phyloP scores from a whole-genome alignment of 495 filamentous ascomycete genomes.

The Hypoxylon crocopeplum region DNA sequence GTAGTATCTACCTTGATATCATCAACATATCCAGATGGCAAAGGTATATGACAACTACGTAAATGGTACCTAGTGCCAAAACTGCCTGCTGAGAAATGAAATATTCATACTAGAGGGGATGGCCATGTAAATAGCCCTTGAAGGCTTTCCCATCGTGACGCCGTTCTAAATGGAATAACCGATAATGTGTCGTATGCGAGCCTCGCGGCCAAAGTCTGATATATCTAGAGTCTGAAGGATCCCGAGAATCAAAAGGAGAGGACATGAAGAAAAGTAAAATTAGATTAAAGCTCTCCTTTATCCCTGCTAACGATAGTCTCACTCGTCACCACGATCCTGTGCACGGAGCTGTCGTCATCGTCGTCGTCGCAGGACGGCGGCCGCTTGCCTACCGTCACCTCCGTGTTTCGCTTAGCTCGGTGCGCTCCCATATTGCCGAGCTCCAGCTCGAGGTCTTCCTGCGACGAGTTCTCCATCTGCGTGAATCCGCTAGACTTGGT shows the following conservation, averaged over 20 bases:
- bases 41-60: not conserved
- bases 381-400: constrained; percentile 25
- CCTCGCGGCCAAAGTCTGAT: constrained; percentile 9
- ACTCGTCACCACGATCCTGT: constrained; percentile 32
- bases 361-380: constrained; percentile 12
- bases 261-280: not conserved
- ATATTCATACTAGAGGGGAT: not conserved
- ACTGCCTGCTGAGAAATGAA: too few relatives aligned
- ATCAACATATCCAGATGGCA: too few relatives aligned
- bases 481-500: constrained; percentile 35
- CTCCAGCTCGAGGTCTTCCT: constrained; percentile 23
- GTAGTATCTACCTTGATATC: too few relatives aligned
- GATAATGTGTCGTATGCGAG: constrained; percentile 1
- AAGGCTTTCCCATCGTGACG: not conserved
- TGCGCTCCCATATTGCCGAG: constrained; percentile 35
- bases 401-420: constrained; percentile 23
- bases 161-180: constrained; percentile 3
- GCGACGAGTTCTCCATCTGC: constrained; percentile 23
- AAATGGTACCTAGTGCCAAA: too few relatives aligned
- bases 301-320: constrained; percentile 30
- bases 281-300: constrained; percentile 26
- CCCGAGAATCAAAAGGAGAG: not conserved
- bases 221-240: too few relatives aligned
- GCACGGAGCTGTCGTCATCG: constrained; percentile 26
- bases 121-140: not conserved